Conservation (phyloP, 73 alveolate species). For the Diophrys sp. region DNA sequence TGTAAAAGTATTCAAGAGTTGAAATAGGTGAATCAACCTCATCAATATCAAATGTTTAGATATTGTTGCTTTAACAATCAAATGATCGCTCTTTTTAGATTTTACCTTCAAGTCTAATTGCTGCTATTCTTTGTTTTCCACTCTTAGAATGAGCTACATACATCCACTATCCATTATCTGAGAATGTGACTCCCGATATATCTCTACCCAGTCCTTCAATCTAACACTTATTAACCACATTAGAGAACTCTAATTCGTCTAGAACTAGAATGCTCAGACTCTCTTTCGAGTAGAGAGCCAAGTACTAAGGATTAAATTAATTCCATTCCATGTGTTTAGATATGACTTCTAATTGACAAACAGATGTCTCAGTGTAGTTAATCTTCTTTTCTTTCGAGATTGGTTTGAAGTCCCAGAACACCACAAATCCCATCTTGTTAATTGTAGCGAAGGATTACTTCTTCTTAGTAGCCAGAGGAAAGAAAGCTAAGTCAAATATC, state of each 20-base stretch:
- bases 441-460: background rate
- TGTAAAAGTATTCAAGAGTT: background rate
- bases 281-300: background rate
- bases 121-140: background rate
- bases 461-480: background rate
- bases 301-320: background rate
- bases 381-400: background rate
- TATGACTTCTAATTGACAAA: background rate
- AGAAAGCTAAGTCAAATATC: background rate
- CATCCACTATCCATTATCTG: background rate
- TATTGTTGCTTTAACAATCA: background rate
- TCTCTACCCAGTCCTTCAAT: background rate
- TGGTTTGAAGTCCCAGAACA: background rate
- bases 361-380: background rate
- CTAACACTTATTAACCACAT: background rate
- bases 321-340: background rate
- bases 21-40: background rate
- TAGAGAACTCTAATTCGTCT: background rate
- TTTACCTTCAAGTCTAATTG: background rate
- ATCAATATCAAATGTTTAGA: background rate
- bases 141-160: background rate
- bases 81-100: background rate
- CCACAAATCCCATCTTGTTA: background rate
- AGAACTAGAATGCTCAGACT: background rate
- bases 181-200: background rate